phyloP scores from a whole-genome alignment of 805 yeast species.

The Metschnikowia sp. region DNA sequence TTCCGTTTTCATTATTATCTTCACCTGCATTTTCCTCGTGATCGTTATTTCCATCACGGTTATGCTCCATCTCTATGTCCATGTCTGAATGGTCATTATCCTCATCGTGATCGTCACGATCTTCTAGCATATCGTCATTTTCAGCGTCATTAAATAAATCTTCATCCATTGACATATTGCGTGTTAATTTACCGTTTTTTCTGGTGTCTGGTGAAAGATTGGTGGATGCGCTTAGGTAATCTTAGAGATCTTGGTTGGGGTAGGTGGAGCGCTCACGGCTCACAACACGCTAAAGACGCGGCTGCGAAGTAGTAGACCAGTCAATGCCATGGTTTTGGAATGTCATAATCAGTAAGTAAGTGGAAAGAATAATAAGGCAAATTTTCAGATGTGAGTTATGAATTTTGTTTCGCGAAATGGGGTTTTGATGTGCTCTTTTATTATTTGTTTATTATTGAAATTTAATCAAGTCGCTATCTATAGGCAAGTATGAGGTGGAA shows the following conservation, averaged over 20 bases:
- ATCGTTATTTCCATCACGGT: conserved; percentile 17
- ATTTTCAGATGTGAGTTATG: too few relatives aligned
- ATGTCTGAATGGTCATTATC: conserved; percentile 17
- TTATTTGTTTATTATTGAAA: too few relatives aligned
- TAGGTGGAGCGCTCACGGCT: background rate
- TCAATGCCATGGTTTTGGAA: too few relatives aligned
- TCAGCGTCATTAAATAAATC: conserved; percentile 23
- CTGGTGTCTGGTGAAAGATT: too few relatives aligned
- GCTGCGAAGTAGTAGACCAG: background rate
- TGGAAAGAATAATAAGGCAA: too few relatives aligned
- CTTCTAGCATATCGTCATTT: conserved; percentile 15
- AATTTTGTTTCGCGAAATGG: rapidly evolving
- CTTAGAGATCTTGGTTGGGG: background rate
- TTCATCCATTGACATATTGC: conserved; percentile 16
- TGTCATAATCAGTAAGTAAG: too few relatives aligned
- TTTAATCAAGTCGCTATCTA: too few relatives aligned
- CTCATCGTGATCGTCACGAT: conserved; percentile 13
- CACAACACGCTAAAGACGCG: background rate
- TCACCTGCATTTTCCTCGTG: conserved; percentile 11
- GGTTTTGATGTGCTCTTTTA: too few relatives aligned
- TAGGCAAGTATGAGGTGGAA: too few relatives aligned
- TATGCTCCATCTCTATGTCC: conserved; percentile 19
- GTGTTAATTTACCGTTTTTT: background rate
- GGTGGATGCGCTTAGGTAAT: background rate
- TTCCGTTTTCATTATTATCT: conserved; percentile 7